phyloP scores from a whole-genome alignment of 1,284 basidiomycete genomes.

The Leccinum subfulvum region DNA sequence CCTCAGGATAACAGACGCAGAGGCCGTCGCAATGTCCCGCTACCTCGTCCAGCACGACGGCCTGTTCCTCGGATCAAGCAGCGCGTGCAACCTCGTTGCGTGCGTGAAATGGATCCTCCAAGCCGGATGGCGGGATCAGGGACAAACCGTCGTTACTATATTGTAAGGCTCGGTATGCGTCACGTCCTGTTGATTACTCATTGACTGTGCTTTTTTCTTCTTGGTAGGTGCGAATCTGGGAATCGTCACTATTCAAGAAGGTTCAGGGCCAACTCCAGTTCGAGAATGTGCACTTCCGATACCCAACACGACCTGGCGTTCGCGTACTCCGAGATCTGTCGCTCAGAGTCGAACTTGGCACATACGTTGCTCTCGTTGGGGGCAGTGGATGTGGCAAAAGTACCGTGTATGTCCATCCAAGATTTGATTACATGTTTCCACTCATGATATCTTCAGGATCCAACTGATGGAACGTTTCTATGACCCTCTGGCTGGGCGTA shows the following conservation, averaged over 20 bases:
- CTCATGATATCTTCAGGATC: no score
- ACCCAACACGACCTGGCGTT: no score
- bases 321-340: no score
- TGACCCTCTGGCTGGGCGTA: no score
- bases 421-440: no score
- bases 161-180: conserved; percentile 49
- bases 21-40: conserved; percentile 91
- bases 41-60: conserved; percentile 89
- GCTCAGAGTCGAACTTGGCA: no score
- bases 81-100: conserved; percentile 93
- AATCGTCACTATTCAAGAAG: conserved; percentile 76
- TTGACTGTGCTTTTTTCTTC: not conserved
- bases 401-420: no score
- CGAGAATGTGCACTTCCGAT: no score
- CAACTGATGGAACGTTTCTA: no score
- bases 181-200: not conserved
- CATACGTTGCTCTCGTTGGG: no score
- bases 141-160: conserved; percentile 78
- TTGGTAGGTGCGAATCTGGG: conserved; percentile 79
- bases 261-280: no score
- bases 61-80: conserved; percentile 93
- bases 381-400: no score
- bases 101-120: conserved; percentile 77
- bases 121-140: conserved; percentile 59
- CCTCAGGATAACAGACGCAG: conserved; percentile 78